These are phyloP conservation scores for Nosema muscidifuracis DNA, from an alignment of 371 early-diverging fungal species.

Conservation along the genomic window DNA sequence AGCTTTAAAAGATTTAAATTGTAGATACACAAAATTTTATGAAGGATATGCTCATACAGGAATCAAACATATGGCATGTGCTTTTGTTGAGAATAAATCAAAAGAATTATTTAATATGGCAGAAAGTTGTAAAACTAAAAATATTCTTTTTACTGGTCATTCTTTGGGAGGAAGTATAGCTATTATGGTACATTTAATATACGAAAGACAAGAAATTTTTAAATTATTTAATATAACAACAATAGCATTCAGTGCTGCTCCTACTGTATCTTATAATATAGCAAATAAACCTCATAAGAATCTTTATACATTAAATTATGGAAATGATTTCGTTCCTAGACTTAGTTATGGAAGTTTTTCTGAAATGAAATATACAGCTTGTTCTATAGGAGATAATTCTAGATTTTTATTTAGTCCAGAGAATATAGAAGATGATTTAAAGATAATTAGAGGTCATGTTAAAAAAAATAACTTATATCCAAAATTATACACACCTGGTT, in stretches of 20 bases:
- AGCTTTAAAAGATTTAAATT: conserved; percentile 47
- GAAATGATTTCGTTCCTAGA: conserved; percentile 58
- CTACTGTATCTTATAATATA: conserved; percentile 47
- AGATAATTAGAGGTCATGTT: conserved; percentile 43
- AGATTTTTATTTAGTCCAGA: conserved; percentile 31
- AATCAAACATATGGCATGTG: conserved; percentile 47
- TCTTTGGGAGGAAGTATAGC: conserved; percentile 61
- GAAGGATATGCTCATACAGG: conserved; percentile 59
- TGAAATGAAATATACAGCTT: conserved; percentile 56
- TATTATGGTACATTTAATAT: conserved; percentile 47
- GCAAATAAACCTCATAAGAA: conserved; percentile 4
- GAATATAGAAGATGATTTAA: conserved; percentile 38
- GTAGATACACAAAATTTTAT: conserved; percentile 43
- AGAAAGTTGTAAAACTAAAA: conserved; percentile 18
- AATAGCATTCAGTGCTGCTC: conserved; percentile 39
- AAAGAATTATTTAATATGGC: conserved; percentile 18
- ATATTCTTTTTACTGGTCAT: conserved; percentile 57
- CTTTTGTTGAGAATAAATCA: conserved; percentile 46
- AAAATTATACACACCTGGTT: conserved; percentile 60
- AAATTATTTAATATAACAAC: conserved; percentile 12
- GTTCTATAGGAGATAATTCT: conserved; percentile 50
- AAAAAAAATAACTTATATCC: conserved; percentile 36
- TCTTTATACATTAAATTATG: conserved; percentile 50
- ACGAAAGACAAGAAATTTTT: conserved; percentile 24
- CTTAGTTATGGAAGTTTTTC: conserved; percentile 56